Conservation (phyloP, 495 filamentous ascomycete species). For the Penicillium simplicissimum region DNA sequence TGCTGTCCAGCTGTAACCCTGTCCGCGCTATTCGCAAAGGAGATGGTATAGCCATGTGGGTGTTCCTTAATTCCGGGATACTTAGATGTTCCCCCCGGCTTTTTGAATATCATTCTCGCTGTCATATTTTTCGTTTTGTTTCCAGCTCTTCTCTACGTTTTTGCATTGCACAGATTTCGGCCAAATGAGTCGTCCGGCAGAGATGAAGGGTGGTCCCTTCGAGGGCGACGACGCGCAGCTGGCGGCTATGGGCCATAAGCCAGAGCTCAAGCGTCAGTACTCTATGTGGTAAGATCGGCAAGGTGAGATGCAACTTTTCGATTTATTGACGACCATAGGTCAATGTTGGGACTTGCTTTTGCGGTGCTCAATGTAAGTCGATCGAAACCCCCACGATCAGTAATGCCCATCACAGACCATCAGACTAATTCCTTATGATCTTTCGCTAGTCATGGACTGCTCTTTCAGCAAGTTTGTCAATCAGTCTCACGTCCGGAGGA, state of each 20-base stretch:
- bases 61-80: conserved; percentile 7
- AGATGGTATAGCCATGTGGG: conserved; percentile 14
- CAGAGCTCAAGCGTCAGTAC: conserved; percentile 58
- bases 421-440: background rate
- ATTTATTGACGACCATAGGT: conserved; percentile 20
- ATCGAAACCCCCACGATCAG: background rate
- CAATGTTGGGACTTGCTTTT: conserved; percentile 50
- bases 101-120: background rate
- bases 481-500: conserved; percentile 46
- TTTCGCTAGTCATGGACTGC: conserved; percentile 44
- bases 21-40: conserved; percentile 18
- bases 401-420: conserved; percentile 18
- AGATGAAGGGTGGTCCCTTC: conserved; percentile 20
- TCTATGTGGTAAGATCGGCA: conserved; percentile 34
- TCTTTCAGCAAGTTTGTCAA: conserved; percentile 45
- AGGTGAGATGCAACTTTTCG: background rate
- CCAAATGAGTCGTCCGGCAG: background rate
- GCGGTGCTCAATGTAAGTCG: conserved; percentile 44
- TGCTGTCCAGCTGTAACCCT: conserved; percentile 19
- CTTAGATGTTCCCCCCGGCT: conserved; percentile 5
- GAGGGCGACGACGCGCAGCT: conserved; percentile 49
- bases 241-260: conserved; percentile 59
- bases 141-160: background rate
- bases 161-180: background rate
- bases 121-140: background rate